These are phyloP conservation scores for Amanita molliuscula DNA, from an alignment of 768 basidiomycete species.

Conservation along the genomic window DNA sequence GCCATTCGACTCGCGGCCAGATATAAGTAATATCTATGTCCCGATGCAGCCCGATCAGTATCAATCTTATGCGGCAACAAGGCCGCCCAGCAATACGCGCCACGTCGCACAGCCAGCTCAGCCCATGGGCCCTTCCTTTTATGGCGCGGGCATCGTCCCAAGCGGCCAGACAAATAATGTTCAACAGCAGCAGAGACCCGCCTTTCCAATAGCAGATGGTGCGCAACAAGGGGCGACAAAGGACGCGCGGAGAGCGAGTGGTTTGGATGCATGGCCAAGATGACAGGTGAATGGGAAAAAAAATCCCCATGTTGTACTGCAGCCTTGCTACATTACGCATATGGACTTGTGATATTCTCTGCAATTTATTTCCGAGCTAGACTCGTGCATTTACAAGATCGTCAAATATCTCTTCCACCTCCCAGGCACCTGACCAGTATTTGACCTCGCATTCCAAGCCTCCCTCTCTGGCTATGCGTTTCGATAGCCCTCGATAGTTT, in stretches of 20 bases:
- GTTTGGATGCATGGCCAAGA: conserved; percentile 71
- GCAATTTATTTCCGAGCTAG: conserved; percentile 14
- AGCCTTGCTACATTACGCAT: conserved; percentile 7
- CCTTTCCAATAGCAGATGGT: conserved; percentile 27
- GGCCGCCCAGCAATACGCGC: conserved; percentile 25
- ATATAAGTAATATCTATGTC: conserved; percentile 62
- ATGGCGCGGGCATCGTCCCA: conserved; percentile 49
- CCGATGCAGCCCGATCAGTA: conserved; percentile 82
- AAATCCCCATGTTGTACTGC: background rate
- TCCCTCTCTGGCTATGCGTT: conserved; percentile 68
- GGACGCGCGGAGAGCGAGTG: conserved; percentile 49
- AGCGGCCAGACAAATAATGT: conserved; percentile 29
- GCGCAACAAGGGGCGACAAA: conserved; percentile 32
- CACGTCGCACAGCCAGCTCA: conserved; percentile 43
- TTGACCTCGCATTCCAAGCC: conserved; percentile 66
- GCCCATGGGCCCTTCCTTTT: conserved; percentile 55
- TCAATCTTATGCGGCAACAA: conserved; percentile 37
- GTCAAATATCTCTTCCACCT: conserved; percentile 78
- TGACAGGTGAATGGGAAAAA: conserved; percentile 25
- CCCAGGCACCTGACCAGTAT: conserved; percentile 95
- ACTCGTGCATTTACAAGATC: conserved; percentile 17
- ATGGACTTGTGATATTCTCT: conserved; percentile 6
- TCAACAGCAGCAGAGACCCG: conserved; percentile 30
- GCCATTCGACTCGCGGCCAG: conserved; percentile 50
- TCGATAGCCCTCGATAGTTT: conserved; percentile 66